phyloP scores from a whole-genome alignment of 129 eudicot species.

The Tagetes patula region DNA sequence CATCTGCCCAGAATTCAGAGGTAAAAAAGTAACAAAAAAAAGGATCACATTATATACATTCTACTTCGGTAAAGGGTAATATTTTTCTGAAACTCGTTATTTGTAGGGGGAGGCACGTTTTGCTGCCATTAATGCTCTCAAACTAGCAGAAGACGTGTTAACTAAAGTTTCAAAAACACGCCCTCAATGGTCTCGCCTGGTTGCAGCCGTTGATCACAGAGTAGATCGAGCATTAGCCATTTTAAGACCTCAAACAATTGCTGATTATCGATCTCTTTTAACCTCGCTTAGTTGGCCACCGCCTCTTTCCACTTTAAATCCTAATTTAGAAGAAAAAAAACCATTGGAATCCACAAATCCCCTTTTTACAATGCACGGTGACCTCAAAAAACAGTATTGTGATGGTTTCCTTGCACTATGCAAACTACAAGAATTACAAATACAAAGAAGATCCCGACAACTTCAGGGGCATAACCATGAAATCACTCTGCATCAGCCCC shows the following conservation, averaged over 20 bases:
- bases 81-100: neutral
- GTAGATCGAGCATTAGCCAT: constrained; percentile 85
- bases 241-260: constrained; percentile 88
- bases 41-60: neutral
- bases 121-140: constrained; percentile 63
- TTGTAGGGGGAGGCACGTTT: constrained; percentile 53
- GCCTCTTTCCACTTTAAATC: constrained; percentile 56
- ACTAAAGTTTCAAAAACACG: constrained; percentile 58
- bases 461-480: constrained; percentile 64
- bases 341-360: constrained; percentile 61
- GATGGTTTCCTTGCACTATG: constrained; percentile 83
- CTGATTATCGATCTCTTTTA: constrained; percentile 87
- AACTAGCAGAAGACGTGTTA: constrained; percentile 64
- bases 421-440: constrained; percentile 81
- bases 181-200: constrained; percentile 82
- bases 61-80: neutral
- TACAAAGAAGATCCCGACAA: constrained; percentile 80
- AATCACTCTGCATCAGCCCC: constrained; percentile 61
- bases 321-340: constrained; percentile 44
- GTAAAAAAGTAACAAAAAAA: constrained; percentile 37
- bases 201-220: constrained; percentile 92
- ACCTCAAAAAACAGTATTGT: constrained; percentile 75
- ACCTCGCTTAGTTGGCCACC: constrained; percentile 95
- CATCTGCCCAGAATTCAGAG: constrained; percentile 50
- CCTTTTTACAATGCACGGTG: constrained; percentile 68